Percentiles rank a stretch among this genome's conserved stretches.
These are phyloP conservation scores for Lipomyces yamanashiensis DNA, from an alignment of 805 yeast genomes.

Conservation along the genomic window DNA sequence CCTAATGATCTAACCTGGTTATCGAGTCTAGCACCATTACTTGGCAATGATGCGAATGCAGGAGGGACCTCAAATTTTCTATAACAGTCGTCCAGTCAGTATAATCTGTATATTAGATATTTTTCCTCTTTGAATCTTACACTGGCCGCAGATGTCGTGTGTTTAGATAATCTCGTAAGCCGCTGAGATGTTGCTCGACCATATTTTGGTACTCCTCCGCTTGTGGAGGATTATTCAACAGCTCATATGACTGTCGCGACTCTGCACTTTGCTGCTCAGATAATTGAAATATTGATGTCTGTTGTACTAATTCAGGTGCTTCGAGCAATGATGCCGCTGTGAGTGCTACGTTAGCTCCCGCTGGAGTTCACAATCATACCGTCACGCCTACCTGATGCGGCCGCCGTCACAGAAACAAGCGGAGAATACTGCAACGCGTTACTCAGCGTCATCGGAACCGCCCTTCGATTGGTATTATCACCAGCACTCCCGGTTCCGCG, in stretches of 20 bases:
- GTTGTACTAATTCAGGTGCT: constrained; percentile 16
- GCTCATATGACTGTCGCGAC: constrained; percentile 18
- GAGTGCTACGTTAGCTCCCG: background rate
- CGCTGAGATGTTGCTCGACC: constrained; percentile 21
- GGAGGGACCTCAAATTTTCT: constrained; percentile 18
- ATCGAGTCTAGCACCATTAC: constrained; percentile 1
- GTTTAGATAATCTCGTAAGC: constrained; percentile 20
- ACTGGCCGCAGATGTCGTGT: constrained; percentile 19
- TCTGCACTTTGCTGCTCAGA: constrained; percentile 21
- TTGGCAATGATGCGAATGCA: constrained; percentile 18
- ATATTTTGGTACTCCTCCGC: constrained; percentile 5
- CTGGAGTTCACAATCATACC: background rate
- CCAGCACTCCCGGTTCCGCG: background rate
- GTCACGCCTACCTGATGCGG: constrained; percentile 16
- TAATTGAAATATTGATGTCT: constrained; percentile 27
- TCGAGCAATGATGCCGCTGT: constrained; percentile 10
- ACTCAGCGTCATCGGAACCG: constrained; percentile 12
- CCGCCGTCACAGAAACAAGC: constrained; percentile 28
- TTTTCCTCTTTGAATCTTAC: constrained; percentile 3
- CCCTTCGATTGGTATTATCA: background rate
- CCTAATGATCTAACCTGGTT: constrained; percentile 10
- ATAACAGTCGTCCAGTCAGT: background rate
- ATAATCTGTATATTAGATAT: background rate
- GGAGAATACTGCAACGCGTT: constrained; percentile 32
- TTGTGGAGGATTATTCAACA: constrained; percentile 13